Percentiles rank a stretch among this genome's conserved stretches.
These are phyloP conservation scores for Chaetoceros muelleri DNA, from an alignment of 108 stramenopile species.

Conservation along the genomic window DNA sequence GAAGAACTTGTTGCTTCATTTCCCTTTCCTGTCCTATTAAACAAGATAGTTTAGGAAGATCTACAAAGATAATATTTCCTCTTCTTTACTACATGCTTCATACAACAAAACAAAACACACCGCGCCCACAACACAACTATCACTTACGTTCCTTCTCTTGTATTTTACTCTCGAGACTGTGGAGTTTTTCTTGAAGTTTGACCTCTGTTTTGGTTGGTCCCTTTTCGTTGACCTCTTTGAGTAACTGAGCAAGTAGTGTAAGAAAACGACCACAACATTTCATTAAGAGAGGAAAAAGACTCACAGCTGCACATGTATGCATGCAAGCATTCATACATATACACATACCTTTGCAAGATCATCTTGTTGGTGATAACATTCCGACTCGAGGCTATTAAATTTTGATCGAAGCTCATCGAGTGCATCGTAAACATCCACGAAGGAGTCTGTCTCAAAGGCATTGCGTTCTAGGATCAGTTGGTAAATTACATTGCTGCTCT, in stretches of 20 bases:
- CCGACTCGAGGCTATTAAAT: slow-evolving; percentile 50
- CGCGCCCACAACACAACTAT: too few relatives aligned
- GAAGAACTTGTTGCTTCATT: slow-evolving; percentile 22
- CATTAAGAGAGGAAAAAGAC: slow-evolving; percentile 2
- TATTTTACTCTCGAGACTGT: too few relatives aligned
- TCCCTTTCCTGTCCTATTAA: slow-evolving; percentile 34
- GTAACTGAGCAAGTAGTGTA: slow-evolving; percentile 7
- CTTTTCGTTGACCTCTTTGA: slow-evolving; percentile 21
- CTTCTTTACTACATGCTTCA: too few relatives aligned
- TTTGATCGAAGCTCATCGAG: slow-evolving; percentile 53
- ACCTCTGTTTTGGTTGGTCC: slow-evolving; percentile 41
- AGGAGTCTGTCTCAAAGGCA: slow-evolving; percentile 54
- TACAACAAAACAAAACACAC: too few relatives aligned
- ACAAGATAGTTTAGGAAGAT: slow-evolving; percentile 40
- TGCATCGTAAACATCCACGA: slow-evolving; percentile 54
- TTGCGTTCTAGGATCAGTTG: slow-evolving; percentile 47
- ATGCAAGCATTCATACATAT: slow-evolving; percentile 16
- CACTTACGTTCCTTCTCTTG: too few relatives aligned
- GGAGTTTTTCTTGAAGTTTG: too few relatives aligned
- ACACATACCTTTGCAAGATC: slow-evolving; percentile 12
- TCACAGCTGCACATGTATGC: not conserved
- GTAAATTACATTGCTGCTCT: slow-evolving; percentile 41
- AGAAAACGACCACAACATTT: not conserved
- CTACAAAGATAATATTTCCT: too few relatives aligned
- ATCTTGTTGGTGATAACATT: slow-evolving; percentile 30